Evolutionary conservation across 169 alveolate genomes (phyloP), one percentile per base, ranked within the genome.

Genomic region (Plasmodium fragile): DNA sequence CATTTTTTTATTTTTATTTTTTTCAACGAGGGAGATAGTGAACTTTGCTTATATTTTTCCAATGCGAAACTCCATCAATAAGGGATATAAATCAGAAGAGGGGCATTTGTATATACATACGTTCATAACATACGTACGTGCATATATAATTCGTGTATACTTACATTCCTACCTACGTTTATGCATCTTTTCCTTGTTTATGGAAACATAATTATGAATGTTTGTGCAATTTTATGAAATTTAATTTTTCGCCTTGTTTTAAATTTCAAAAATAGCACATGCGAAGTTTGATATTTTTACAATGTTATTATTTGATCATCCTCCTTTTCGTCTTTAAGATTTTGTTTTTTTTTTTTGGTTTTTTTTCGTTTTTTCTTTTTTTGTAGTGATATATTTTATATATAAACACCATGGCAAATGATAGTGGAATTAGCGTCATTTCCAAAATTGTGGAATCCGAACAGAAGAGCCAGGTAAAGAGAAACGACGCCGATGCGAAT

Each of bases 361-460:
- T 32, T 73, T 73, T 73, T 18, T 25, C n/a, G n/a, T 81, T 43
- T 25, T 78, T 55, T 30, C n/a, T 82, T 34, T 82, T 91, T 91
- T 91, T 90, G 79, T 79, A 52, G 82, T 90, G 72, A 39, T 73
- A 72, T 84, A 49, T 84, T 70, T 82, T 82, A 34, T 18, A 32
- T 10, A 39, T 36, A 75, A 22, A 85, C 75, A 49, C 49, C 41
- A 89, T 89, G 94, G 94, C 90, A 55, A 78, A 59, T 78, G 80
- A 91, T 59, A 91, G 79, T 91, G 94, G 94, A 53, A 81, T 91
- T n/a, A 91, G 94, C 43, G 91, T 81, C 11, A 91, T 91, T 80
- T 69, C 83, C n/a, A 91, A 91, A 81, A 45, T 91, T 91, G 94
- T 81, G 82, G 94, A 91, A 53, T 69, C 92, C 30, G 94, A 91